Conservation (phyloP, 306 rosid species). For the Luffa acutangula region DNA sequence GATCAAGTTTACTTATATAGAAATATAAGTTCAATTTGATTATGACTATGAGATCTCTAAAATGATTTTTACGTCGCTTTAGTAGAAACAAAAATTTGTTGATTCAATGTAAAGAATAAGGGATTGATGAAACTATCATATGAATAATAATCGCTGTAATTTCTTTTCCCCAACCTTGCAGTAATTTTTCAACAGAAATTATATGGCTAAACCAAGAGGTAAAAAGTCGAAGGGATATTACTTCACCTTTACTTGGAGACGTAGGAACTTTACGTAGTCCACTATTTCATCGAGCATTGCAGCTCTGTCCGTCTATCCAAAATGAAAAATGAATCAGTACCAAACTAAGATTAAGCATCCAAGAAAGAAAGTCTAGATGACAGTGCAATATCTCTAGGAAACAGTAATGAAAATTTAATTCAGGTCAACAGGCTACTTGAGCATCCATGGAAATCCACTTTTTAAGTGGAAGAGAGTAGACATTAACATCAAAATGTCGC, state of each 20-base stretch:
- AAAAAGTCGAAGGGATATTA: neutral
- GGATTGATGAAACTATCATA: neutral
- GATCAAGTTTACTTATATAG: neutral
- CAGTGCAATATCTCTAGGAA: neutral
- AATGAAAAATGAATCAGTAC: slow-evolving; percentile 8
- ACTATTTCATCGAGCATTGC: slow-evolving; percentile 96
- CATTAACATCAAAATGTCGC: neutral
- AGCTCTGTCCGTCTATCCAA: slow-evolving; percentile 79
- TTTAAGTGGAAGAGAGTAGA: neutral
- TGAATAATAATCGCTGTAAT: neutral
- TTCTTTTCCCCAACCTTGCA: neutral
- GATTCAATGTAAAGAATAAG: neutral
- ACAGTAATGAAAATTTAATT: neutral
- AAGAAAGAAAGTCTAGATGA: neutral
- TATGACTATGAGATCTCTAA: neutral
- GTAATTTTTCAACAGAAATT: neutral
- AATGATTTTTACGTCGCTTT: neutral
- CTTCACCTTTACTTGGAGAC: slow-evolving; percentile 89
- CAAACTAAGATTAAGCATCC: neutral
- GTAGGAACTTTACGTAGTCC: slow-evolving; percentile 92
- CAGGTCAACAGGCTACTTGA: slow-evolving; percentile 3
- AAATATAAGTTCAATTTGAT: neutral
- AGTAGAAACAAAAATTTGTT: neutral
- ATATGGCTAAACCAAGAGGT: neutral
- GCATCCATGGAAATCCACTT: neutral